These are phyloP conservation scores for Breviolum minutum DNA, from an alignment of 73 alveolate species.

Conservation along the genomic window DNA sequence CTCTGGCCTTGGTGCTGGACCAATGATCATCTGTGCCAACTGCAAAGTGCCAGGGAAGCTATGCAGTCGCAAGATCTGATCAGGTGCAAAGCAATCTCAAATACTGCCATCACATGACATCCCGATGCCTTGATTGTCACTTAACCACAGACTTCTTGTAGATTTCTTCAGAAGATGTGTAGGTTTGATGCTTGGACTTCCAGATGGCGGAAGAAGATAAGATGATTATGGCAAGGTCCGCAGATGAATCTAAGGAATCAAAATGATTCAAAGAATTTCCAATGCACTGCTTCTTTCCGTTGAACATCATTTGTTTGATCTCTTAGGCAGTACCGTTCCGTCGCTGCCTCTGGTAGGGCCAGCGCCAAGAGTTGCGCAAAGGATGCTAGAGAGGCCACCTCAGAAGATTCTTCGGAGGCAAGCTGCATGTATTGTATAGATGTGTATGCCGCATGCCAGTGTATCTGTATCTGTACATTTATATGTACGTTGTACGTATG, in stretches of 20 bases:
- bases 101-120: too few relatives aligned
- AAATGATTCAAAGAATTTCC: too few relatives aligned
- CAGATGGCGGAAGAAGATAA: too few relatives aligned
- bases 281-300: not conserved
- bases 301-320: not conserved
- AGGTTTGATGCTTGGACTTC: too few relatives aligned
- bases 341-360: slow-evolving; percentile 71
- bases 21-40: slow-evolving; percentile 76
- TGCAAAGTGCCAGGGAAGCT: slow-evolving; percentile 79
- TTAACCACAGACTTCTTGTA: too few relatives aligned
- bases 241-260: not conserved
- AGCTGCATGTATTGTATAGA: not conserved
- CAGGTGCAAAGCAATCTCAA: not conserved
- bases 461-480: too few relatives aligned
- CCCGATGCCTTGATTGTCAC: too few relatives aligned
- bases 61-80: slow-evolving; percentile 43
- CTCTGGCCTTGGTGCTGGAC: slow-evolving; percentile 61
- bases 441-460: not conserved
- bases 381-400: slow-evolving; percentile 70
- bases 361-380: slow-evolving; percentile 73
- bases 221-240: not conserved
- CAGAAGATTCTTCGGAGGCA: not conserved
- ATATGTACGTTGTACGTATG: not conserved
- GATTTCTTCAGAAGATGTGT: too few relatives aligned
- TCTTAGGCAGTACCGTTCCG: not conserved